Base-by-base conservation (phyloP, 306 rosid species). In the Quercus mongolica region DNA sequence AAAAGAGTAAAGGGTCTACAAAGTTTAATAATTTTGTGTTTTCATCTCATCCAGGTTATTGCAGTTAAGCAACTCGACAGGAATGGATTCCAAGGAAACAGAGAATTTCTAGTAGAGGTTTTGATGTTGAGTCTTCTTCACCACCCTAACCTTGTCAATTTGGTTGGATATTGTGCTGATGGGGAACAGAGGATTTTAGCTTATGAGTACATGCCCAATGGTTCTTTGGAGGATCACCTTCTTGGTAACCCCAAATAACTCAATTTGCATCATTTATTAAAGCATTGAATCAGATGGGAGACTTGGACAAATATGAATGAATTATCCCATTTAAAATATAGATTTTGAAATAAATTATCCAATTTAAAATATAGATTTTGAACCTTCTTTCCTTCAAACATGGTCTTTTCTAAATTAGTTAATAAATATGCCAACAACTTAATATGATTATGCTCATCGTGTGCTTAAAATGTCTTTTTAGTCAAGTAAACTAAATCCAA, bases 1-100 rank as follows among this genome's bases (percentile, higher is more conserved):
- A 70, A 41, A 33, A 12, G 41, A 11, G 1, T 2, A 2, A 17
- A 19, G 13, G 23, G n/a, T 6, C 25, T 21, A 3, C 21, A 2
- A 8, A 41, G 46, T 41, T 41, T 41, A 41, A 46, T 61, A 72
- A 56, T 59, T 17, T 68, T 77, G 69, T 21, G 30, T 21, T 78
- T 80, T 73, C 28, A 25, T 74, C 49, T 1, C 58, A 49, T 70
- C 69, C 78, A 94, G 99, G 88, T 82, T 61, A 96, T 93, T 76
- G 98, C 97, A 25, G 95, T 94, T 77, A 94, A 94, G 91, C 91
- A 94, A 83, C 94, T 94, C 58, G 92, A 94, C 76, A 87, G 94
- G 83, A 83, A 92, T 91, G 99, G 99, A 13, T 92, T 87, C 81
- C 99, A 94, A 84, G 99, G 97, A 77, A 94, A 90, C 80, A 91